These are phyloP conservation scores for Microdochium paspali DNA, from an alignment of 2,329 filamentous ascomycete species.

Conservation along the genomic window DNA sequence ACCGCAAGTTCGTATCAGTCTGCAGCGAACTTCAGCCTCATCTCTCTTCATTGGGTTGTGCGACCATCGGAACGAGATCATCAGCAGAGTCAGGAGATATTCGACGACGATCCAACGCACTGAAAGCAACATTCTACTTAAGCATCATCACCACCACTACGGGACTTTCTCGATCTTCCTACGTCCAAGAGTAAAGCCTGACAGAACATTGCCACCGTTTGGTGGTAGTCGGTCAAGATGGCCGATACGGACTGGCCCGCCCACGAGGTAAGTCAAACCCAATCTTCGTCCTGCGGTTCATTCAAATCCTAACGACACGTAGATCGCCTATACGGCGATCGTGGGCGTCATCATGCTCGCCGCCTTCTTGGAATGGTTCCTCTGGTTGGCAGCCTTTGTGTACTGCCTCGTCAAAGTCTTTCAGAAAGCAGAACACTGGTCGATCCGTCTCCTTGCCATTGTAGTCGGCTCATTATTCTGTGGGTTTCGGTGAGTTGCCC, in stretches of 20 bases:
- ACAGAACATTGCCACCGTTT: too few species aligned
- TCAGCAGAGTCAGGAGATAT: not conserved
- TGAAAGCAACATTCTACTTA: too few species aligned
- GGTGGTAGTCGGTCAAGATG: constrained; percentile 25
- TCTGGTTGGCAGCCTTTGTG: constrained; percentile 88
- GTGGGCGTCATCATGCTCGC: constrained; percentile 75
- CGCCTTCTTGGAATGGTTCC: constrained; percentile 83
- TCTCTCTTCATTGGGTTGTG: too few species aligned
- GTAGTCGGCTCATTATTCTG: constrained; percentile 67
- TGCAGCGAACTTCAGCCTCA: not conserved
- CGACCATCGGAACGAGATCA: not conserved
- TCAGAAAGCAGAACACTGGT: constrained; percentile 81
- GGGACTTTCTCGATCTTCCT: too few species aligned
- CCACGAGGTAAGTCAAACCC: constrained; percentile 28
- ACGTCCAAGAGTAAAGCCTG: too few species aligned
- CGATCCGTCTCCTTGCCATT: constrained; percentile 67
- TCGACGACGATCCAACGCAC: too few species aligned
- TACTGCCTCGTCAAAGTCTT: constrained; percentile 89
- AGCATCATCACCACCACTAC: too few species aligned
- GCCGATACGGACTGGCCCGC: constrained; percentile 38
- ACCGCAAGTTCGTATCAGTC: too few species aligned
- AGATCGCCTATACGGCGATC: constrained; percentile 82
- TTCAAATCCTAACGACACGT: not conserved
- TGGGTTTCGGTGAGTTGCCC: constrained; percentile 53
- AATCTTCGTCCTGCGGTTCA: not conserved